phyloP scores from a whole-genome alignment of 2,329 filamentous ascomycete species.

The Biscogniauxia marginata region DNA sequence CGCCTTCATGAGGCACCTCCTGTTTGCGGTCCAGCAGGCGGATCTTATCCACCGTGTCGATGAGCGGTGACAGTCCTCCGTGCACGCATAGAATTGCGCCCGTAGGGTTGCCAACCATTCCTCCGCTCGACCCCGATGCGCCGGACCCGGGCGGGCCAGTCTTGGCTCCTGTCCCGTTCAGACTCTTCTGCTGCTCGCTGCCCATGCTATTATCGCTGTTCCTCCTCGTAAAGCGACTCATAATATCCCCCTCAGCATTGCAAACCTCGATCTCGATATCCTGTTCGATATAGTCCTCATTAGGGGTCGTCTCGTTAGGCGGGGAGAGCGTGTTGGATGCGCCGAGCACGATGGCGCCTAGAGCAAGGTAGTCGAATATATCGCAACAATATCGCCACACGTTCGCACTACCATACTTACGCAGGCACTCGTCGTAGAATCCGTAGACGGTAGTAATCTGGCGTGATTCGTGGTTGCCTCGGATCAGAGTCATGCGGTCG shows the following conservation, averaged over 20 bases:
- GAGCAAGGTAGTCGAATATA: constrained; percentile 93
- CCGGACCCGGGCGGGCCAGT: constrained; percentile 77
- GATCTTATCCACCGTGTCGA: constrained; percentile 95
- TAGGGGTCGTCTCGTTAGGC: constrained; percentile 45
- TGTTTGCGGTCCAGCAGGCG: constrained; percentile 92
- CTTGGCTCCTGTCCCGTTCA: constrained; percentile 43
- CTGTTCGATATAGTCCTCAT: constrained; percentile 55
- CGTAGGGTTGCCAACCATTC: constrained; percentile 64
- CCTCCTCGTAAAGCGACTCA: constrained; percentile 66
- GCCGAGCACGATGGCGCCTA: constrained; percentile 88
- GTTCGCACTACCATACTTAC: constrained; percentile 95
- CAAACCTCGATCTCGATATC: constrained; percentile 93
- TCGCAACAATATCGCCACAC: constrained; percentile 98
- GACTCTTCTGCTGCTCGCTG: constrained; percentile 27
- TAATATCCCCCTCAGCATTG: constrained; percentile 77
- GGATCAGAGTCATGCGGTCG: constrained; percentile 92
- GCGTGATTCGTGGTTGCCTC: constrained; percentile 92
- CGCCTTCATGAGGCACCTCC: constrained; percentile 96
- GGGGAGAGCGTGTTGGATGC: constrained; percentile 65
- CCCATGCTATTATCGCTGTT: constrained; percentile 23
- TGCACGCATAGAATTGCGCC: constrained; percentile 95
- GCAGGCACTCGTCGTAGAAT: constrained; percentile 95
- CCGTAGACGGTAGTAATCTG: constrained; percentile 98
- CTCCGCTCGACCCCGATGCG: constrained; percentile 67
- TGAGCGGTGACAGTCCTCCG: constrained; percentile 84